These are phyloP conservation scores for Parafenestella ontariensis DNA, from an alignment of 2,329 filamentous ascomycete genomes.

Conservation along the genomic window DNA sequence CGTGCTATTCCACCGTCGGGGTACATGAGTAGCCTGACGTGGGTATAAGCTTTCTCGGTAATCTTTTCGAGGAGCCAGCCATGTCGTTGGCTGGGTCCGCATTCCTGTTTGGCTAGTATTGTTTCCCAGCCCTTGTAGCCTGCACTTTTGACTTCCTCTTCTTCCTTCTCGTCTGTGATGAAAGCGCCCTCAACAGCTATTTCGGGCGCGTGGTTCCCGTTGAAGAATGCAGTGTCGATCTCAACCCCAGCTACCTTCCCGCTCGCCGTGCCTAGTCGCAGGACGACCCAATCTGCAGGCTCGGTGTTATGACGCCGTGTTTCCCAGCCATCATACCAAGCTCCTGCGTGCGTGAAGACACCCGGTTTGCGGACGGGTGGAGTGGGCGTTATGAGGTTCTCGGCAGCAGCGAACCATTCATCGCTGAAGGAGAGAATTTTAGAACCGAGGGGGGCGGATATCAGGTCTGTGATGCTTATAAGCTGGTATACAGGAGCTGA, in stretches of 20 bases:
- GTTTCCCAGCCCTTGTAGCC: slow-evolving; percentile 68
- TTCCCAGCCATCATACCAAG: slow-evolving; percentile 72
- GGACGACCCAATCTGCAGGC: slow-evolving; percentile 66
- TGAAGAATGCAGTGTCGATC: slow-evolving; percentile 82
- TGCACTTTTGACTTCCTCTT: slow-evolving; percentile 64
- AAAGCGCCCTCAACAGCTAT: slow-evolving; percentile 81
- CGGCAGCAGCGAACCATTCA: slow-evolving; percentile 67
- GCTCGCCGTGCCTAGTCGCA: slow-evolving; percentile 67
- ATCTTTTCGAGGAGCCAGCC: slow-evolving; percentile 69
- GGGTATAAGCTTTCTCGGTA: slow-evolving; percentile 74
- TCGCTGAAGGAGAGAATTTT: slow-evolving; percentile 63
- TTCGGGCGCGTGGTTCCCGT: slow-evolving; percentile 80
- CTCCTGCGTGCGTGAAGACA: slow-evolving; percentile 65
- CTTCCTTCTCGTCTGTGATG: slow-evolving; percentile 58
- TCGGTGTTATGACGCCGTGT: slow-evolving; percentile 66
- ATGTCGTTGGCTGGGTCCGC: slow-evolving; percentile 75
- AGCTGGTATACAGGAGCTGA: background rate
- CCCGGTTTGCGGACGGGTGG: slow-evolving; percentile 64
- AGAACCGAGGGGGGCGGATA: slow-evolving; percentile 60
- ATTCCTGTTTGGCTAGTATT: slow-evolving; percentile 72
- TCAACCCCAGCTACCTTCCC: slow-evolving; percentile 77
- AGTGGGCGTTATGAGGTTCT: slow-evolving; percentile 65
- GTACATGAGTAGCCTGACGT: slow-evolving; percentile 84
- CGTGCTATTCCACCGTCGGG: slow-evolving; percentile 84
- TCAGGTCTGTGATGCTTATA: slow-evolving; percentile 52